Base-by-base conservation (phyloP, 129 eudicot genomes). In the Flaveria sonorensis region DNA sequence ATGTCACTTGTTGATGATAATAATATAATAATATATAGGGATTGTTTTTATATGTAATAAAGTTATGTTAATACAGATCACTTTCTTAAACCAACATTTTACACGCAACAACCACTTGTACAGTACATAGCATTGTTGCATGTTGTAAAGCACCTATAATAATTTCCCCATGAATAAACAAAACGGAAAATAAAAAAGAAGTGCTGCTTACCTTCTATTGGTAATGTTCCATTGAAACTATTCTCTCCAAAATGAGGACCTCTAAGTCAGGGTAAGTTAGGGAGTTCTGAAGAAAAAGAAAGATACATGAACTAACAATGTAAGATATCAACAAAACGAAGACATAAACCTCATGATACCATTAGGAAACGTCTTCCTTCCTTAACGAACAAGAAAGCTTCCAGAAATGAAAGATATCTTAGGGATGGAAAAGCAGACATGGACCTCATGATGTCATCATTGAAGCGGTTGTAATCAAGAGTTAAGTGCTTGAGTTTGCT, bases 371-470 rank as follows among this genome's bases (percentile, higher is more conserved):
- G 51, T 46, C 2, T 11, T 46, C 51, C 51, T 11, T 11, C 51
- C 45, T 40, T 40, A 42, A 10, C 11, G 11, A 0, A 42, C 51
- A 11, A 10, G 14, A 46, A 9, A 46, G 51, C 1, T 0, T 11
- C 2, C 13, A 0, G 2, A 15, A 46, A 46, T 11, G 1, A 1
- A n/a, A n/a, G n/a, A n/a, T n/a, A n/a, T n/a, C n/a, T n/a, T n/a
- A n/a, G n/a, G n/a, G n/a, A n/a, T n/a, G 59, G 8, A 6, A 72
- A 79, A 71, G 52, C 77, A 42, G 12, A 3, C 57, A 51, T 51
- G 57, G 57, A 51, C 7, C 7, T 3, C 57, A 51, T 51, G 57
- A 14, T 51, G 57, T 51, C 57, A 51, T 51, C 14, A 43, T 0
- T 2, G 8, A 16, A 51, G 57, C 4, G 0, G 7, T 51, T 14